These are phyloP conservation scores for Pugionium dolabratum DNA, from an alignment of 345 rosid genomes.

Conservation along the genomic window DNA sequence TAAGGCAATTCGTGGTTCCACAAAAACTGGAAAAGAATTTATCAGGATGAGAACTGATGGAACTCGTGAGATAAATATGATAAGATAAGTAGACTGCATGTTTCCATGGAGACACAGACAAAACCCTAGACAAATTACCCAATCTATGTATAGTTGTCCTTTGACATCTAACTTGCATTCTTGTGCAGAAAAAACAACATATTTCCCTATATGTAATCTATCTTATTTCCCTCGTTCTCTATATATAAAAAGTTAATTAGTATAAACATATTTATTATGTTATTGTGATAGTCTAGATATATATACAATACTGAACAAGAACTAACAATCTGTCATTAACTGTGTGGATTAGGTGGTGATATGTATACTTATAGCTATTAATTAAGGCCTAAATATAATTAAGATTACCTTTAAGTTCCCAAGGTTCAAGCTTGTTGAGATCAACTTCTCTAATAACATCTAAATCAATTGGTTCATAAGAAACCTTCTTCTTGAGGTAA, in stretches of 20 bases:
- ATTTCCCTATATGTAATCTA: background rate
- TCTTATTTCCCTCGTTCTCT: slow-evolving; percentile 1
- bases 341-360: slow-evolving; percentile 26
- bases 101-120: slow-evolving; percentile 38
- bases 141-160: slow-evolving; percentile 27
- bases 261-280: background rate
- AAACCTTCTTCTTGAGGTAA: slow-evolving; percentile 91
- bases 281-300: slow-evolving; percentile 9
- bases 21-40: slow-evolving; percentile 37
- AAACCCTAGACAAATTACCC: slow-evolving; percentile 37
- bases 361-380: background rate
- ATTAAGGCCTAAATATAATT: too few species aligned
- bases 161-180: slow-evolving; percentile 43
- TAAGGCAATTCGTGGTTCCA: slow-evolving; percentile 29
- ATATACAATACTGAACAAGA: slow-evolving; percentile 6
- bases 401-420: slow-evolving; percentile 90
- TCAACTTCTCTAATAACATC: slow-evolving; percentile 96
- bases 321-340: slow-evolving; percentile 11
- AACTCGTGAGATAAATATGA: background rate
- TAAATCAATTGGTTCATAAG: slow-evolving; percentile 89
- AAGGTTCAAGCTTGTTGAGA: slow-evolving; percentile 97
- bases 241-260: background rate
- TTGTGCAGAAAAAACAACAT: slow-evolving; percentile 32
- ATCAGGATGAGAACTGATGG: slow-evolving; percentile 19
- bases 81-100: slow-evolving; percentile 18